Evolutionary conservation across 2,329 filamentous ascomycete genomes (phyloP).

Genomic region (Neofusicoccum ribis): DNA sequence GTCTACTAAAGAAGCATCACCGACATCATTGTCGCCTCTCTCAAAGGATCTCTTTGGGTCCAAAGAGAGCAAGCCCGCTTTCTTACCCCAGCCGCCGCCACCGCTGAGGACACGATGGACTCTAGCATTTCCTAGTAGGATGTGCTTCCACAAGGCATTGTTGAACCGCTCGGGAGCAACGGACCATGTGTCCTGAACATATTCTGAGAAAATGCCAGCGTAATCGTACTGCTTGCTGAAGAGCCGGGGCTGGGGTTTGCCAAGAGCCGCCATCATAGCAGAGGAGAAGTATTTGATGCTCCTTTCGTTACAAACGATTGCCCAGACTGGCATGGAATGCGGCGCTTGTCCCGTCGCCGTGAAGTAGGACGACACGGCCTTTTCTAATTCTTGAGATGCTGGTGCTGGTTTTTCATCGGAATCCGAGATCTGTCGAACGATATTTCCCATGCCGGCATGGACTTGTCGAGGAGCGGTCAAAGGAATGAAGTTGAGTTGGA

Average conservation of each 20-base stretch:
- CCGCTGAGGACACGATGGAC: constrained; percentile 66
- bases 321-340: constrained; percentile 67
- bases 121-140: constrained; percentile 27
- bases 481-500: constrained; percentile 56
- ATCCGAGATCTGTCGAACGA: constrained; percentile 64
- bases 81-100: constrained; percentile 81
- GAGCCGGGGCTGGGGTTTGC: background rate
- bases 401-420: constrained; percentile 49
- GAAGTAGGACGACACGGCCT: constrained; percentile 61
- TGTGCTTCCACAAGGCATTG: constrained; percentile 27
- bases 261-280: background rate
- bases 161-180: constrained; percentile 19
- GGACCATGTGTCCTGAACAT: background rate
- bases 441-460: constrained; percentile 72
- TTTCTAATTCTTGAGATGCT: constrained; percentile 72
- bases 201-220: background rate
- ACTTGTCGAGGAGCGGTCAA: constrained; percentile 65
- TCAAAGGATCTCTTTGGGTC: constrained; percentile 53
- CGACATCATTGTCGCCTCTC: too few species aligned
- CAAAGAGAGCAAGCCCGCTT: constrained; percentile 75
- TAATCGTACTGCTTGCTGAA: background rate
- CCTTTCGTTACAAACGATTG: constrained; percentile 51
- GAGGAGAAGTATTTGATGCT: background rate
- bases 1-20: background rate
- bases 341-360: constrained; percentile 41